Evolutionary conservation across 169 alveolate genomes (phyloP).

Genomic region (Cryptosporidium baileyi): DNA sequence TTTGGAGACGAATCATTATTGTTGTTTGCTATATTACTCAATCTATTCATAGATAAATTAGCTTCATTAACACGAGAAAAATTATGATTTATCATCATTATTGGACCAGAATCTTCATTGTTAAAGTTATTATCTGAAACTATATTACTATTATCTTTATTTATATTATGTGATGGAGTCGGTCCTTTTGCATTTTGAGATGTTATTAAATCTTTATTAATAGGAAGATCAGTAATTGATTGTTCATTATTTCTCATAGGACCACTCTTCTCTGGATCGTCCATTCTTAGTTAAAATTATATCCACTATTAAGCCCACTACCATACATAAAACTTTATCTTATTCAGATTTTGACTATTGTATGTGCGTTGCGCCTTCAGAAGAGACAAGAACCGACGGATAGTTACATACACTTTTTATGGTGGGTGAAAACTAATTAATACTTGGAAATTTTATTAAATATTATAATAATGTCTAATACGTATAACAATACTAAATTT

Average conservation of each 20-base stretch:
- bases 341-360: slow-evolving; percentile 68
- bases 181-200: slow-evolving; percentile 26
- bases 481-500: too few species aligned
- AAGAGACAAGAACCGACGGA: slow-evolving; percentile 71
- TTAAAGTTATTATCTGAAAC: not conserved
- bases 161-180: not conserved
- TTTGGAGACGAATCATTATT: not conserved
- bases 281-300: slow-evolving; percentile 6
- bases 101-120: not conserved
- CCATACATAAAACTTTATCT: slow-evolving; percentile 64
- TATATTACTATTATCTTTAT: not conserved
- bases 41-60: not conserved
- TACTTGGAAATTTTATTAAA: too few species aligned
- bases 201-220: not conserved
- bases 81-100: slow-evolving; percentile 22
- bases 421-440: too few species aligned
- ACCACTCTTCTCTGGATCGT: slow-evolving; percentile 13
- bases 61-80: not conserved
- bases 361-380: slow-evolving; percentile 71
- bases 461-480: too few species aligned
- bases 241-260: not conserved
- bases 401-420: slow-evolving; percentile 69
- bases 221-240: not conserved
- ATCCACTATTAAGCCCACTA: slow-evolving; percentile 60
- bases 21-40: not conserved